Conservation (phyloP, 1,284 basidiomycete genomes). For the Psilocybe mexicana region DNA sequence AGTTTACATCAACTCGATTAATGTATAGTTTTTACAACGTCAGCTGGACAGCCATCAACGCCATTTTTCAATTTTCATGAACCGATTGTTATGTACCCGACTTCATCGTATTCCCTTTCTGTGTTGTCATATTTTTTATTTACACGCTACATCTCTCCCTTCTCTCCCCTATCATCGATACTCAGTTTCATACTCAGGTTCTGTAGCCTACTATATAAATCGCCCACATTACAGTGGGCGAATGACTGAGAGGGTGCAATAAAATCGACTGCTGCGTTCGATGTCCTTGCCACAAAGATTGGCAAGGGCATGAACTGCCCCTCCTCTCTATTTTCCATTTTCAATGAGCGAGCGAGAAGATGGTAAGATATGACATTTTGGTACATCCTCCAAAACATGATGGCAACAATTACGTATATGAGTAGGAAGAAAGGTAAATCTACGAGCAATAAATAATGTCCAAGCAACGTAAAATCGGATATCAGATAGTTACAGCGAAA, state of each 20-base stretch:
- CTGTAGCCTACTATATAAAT: conserved; percentile 16
- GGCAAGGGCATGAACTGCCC: conserved; percentile 18
- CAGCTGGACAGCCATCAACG: neutral
- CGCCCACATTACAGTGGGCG: conserved; percentile 14
- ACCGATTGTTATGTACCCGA: conserved; percentile 13
- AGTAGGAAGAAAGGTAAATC: no score
- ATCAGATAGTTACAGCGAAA: neutral
- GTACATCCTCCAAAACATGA: no score
- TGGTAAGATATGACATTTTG: no score
- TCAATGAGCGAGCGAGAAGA: neutral
- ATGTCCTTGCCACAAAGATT: conserved; percentile 18
- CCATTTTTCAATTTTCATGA: conserved; percentile 1
- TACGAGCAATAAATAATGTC: neutral
- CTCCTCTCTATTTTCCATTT: conserved; percentile 26
- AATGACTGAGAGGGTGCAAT: conserved; percentile 19
- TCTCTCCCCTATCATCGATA: conserved; percentile 13
- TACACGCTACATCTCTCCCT: conserved; percentile 24
- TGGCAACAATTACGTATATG: no score
- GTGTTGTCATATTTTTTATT: conserved; percentile 16
- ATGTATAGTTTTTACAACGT: neutral
- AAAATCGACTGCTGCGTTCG: conserved; percentile 15
- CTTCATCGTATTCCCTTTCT: conserved; percentile 2
- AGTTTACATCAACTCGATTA: neutral
- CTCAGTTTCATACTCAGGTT: conserved; percentile 8
- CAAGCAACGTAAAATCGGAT: neutral